A percentile compares a stretch with the other conserved stretches of the same genome.
phyloP scores from a whole-genome alignment of 1,284 basidiomycete species.

The Trichosporon coremiiforme region DNA sequence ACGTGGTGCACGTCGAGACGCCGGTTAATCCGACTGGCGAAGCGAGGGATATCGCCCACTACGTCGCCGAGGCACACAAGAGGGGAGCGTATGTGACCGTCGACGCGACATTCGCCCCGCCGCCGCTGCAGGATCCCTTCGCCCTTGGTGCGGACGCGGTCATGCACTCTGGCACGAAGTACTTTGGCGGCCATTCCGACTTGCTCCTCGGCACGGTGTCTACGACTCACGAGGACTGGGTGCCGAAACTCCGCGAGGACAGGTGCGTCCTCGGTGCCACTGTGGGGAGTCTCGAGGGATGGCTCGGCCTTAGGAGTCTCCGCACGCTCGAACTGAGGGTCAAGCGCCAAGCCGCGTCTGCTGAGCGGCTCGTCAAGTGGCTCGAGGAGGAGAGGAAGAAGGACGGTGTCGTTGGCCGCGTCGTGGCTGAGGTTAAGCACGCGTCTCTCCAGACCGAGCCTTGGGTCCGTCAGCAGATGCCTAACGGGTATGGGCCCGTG shows the following conservation, averaged over 20 bases:
- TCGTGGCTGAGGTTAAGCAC: constrained; percentile 71
- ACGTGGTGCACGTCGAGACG: constrained; percentile 83
- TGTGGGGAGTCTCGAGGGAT: constrained; percentile 79
- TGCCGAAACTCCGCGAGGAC: constrained; percentile 62
- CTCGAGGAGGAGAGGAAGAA: constrained; percentile 60
- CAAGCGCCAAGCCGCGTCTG: constrained; percentile 72
- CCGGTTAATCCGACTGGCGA: constrained; percentile 88
- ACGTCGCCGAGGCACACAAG: constrained; percentile 76
- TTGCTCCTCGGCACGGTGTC: constrained; percentile 79
- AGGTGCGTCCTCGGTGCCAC: constrained; percentile 70
- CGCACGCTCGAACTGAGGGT: constrained; percentile 67
- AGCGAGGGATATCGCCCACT: constrained; percentile 75
- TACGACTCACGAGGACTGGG: constrained; percentile 49
- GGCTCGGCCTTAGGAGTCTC: constrained; percentile 82
- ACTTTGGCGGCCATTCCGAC: constrained; percentile 90
- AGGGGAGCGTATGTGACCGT: constrained; percentile 71
- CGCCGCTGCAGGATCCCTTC: constrained; percentile 83
- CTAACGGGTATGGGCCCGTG: constrained; percentile 77
- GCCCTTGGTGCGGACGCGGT: constrained; percentile 72
- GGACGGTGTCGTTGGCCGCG: constrained; percentile 21
- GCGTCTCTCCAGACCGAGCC: constrained; percentile 70
- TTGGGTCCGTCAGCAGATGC: constrained; percentile 75
- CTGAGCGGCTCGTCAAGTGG: constrained; percentile 75
- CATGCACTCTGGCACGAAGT: constrained; percentile 71
- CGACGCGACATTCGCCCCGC: constrained; percentile 87